Evolutionary conservation across 2,329 filamentous ascomycete species (phyloP), one percentile per base, ranked within the genome.

Genomic region (Monosporascus sp.): DNA sequence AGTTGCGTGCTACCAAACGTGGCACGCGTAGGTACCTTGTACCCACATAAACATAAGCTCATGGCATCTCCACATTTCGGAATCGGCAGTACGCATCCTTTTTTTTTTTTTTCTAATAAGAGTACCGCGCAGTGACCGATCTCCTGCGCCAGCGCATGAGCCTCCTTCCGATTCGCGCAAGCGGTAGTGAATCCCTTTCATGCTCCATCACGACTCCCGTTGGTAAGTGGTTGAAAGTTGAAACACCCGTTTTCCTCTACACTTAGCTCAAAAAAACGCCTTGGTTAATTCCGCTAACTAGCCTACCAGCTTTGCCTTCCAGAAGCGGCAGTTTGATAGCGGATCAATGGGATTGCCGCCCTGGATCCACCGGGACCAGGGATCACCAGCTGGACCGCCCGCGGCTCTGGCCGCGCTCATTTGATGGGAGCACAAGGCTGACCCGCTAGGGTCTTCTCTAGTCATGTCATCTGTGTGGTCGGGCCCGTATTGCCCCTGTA

Each of bases 131-230:
- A 16, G 22, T 22, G 41, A 14, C 19, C 24, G 43, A 46, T 46
- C 43, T 7, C 43, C 43, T 38, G 47, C 47, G 7, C 31, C 26
- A 49, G 19, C 31, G 47, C 47, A 26, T 22, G 17, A 38, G 47
- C 47, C 31, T 49, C 47, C 36, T 49, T 24, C 47, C 47, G 31
- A 37, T 49, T 49, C 47, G 47, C 47, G 47, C 47, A 37, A 24
- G 47, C 31, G 11, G 11, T 34, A 34, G 31, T 14, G 31, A 34
- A 5, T 7, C 27, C 47, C 47, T 37, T 37, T 22, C 5, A 7
- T 19, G 47, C 36, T 17, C 27, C 27, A 49, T 24, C 31, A 9
- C 36, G n/a, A 7, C 16, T 27, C 47, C 31, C 27, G 9, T 26
- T 19, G 16, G 7, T 49, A 9, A 49, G 7, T 49, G 47, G 47